Conservation (phyloP, 345 rosid species). For the Aquilaria malaccensis region DNA sequence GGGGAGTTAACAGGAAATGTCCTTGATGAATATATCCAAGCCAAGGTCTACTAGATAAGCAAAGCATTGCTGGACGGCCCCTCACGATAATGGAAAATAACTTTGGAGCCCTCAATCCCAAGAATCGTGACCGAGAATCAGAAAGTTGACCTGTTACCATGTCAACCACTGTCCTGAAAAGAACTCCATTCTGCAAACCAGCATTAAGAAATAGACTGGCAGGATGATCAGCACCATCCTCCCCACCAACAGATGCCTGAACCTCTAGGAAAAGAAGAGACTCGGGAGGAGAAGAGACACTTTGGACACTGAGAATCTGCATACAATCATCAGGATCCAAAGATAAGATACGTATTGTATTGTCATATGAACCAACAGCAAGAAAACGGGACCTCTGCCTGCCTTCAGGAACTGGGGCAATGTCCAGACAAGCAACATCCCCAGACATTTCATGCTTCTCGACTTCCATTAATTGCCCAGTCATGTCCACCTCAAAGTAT, state of each 20-base stretch:
- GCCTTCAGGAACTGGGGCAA: conserved; percentile 99
- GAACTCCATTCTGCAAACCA: conserved; percentile 90
- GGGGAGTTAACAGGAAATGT: conserved; percentile 85
- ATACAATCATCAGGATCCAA: conserved; percentile 98
- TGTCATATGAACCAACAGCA: conserved; percentile 95
- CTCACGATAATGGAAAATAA: conserved; percentile 75
- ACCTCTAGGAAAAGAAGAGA: conserved; percentile 98
- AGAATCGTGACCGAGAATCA: conserved; percentile 91
- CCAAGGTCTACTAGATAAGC: conserved; percentile 97
- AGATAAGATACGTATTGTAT: conserved; percentile 83
- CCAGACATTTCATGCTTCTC: conserved; percentile 99
- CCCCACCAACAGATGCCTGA: conserved; percentile 92
- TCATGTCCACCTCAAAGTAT: conserved; percentile 94
- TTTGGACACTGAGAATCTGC: conserved; percentile 93
- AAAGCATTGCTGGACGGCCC: conserved; percentile 92
- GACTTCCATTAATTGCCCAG: conserved; percentile 96
- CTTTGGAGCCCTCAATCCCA: conserved; percentile 90
- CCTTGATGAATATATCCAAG: conserved; percentile 98
- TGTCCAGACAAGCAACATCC: conserved; percentile 97
- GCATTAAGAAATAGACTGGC: conserved; percentile 96
- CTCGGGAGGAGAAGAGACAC: conserved; percentile 96
- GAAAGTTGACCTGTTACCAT: conserved; percentile 99
- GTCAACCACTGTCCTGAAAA: conserved; percentile 91
- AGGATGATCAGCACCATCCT: conserved; percentile 99
- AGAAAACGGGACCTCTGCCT: conserved; percentile 97